Base-by-base conservation (phyloP, 2,329 filamentous ascomycete genomes). In the Penicillium sp. region DNA sequence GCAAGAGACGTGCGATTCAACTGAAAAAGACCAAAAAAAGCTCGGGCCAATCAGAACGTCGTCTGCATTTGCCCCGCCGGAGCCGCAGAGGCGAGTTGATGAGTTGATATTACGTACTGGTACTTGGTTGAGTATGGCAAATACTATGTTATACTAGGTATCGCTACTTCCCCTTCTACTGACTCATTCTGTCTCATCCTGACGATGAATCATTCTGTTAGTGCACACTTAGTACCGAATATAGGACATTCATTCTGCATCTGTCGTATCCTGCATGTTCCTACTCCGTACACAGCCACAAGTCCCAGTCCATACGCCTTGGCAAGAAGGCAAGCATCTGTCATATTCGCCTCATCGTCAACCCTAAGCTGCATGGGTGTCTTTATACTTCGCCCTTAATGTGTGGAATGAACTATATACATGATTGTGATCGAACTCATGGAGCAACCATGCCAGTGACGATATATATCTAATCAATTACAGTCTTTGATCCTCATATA, bases 171-270 rank as follows among this genome's bases (percentile, higher is more conserved):
- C 9, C 7, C 23, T 5, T 23, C 2, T 50, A 50, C 39, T 65
- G 62, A 65, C 56, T 65, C 62, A 65, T 65, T 51, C 55, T 63
- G 62, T 47, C 59, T 64, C 62, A 63, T 63, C 23, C 48, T 61
- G 59, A 48, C 47, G 13, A 61, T 55, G 48, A 56, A 43, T 55
- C 51, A 50, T 44, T 38, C 30, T 19, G 27, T 32, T 30, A 23
- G 23, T 29, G 29, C 27, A 29, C 19, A 18, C 23, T 32, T 29
- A 23, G 23, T 23, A 23, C 23, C 3, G 23, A 3, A 23, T 23
- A 23, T 23, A 23, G 32, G 14, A 16, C 40, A 30, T 16, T 39
- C 35, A 38, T 38, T 38, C 36, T n/a, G 8, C 34, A 14, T 36
- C 14, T 36, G 4, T 16, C 34, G 16, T 16, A 36, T 36, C 34